Evolutionary conservation across 2,329 filamentous ascomycete species (phyloP), one percentile per base, ranked within the genome.

Genomic region (Aureobasidium melanogenum): DNA sequence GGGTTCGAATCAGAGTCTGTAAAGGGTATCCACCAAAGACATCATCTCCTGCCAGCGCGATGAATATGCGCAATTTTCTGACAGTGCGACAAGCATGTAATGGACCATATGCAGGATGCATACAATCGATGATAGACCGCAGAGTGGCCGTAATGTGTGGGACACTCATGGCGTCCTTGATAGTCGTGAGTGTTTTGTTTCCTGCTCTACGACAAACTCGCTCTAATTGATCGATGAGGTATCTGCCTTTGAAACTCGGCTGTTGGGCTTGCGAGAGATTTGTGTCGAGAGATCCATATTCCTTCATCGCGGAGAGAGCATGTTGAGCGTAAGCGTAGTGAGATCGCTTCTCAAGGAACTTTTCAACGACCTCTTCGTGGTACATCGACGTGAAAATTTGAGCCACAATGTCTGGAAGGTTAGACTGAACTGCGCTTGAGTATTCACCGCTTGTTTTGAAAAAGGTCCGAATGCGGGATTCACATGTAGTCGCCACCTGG

Each of bases 11-110:
- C 0, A 96, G 80, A 89, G 97, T 94, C 72, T 99, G 90, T 15
- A 97, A 73, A 12, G 91, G 89, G 69, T 97, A 97, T 0, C 88
- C 88, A 43, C 32, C n/a, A 26, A 88, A 79, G n/a, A 88, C 89
- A 55, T 86, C 80, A 0, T 83, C 72, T 0, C 91, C 91, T 28
- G 91, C 88, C 48, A 97, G 77, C 63, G 85, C 88, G 28, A 97
- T 81, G 17, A 97, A 75, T 9, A 97, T 83, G 36, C 91, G 83
- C 50, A 97, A 81, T 70, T 95, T 96, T 41, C 92, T 86, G 56
- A 99, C 81, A 3, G 96, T 85, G 1, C 91, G 88, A 70, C 91
- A 94, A 39, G 89, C 88, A 72, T 97, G 89, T 5, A 97, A 78
- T 22, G 94, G 88, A 0, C 94, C 95, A 6, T 97, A 77, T 0